A percentile compares a stretch with the other conserved stretches of the same genome.
Evolutionary conservation across 495 filamentous ascomycete genomes (phyloP).

Genomic region (Penicillium mononematosum): DNA sequence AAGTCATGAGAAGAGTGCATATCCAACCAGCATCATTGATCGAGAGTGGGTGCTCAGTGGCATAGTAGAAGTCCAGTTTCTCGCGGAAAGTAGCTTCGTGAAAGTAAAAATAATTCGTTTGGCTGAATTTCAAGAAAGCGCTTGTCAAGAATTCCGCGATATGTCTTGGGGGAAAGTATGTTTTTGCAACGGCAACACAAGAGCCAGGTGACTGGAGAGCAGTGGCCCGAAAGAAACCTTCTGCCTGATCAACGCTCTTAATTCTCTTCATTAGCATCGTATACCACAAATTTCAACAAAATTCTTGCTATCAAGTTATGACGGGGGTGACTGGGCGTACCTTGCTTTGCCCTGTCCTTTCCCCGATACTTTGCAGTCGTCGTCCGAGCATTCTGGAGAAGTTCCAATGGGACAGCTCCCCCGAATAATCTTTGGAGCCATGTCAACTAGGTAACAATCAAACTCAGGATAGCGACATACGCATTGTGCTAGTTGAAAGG

Average conservation of each 20-base stretch:
- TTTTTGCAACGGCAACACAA: constrained; percentile 7
- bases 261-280: neutral
- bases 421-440: constrained; percentile 13
- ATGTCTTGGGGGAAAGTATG: constrained; percentile 15
- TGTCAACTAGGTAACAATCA: neutral
- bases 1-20: constrained; percentile 26
- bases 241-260: constrained; percentile 1
- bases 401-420: constrained; percentile 21
- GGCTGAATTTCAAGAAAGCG: constrained; percentile 14
- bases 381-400: constrained; percentile 17
- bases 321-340: too few relatives aligned
- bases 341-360: constrained; percentile 5
- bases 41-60: neutral
- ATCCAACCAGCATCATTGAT: constrained; percentile 24
- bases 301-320: too few relatives aligned
- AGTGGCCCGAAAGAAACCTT: constrained; percentile 14
- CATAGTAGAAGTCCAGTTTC: constrained; percentile 18
- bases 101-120: constrained; percentile 23
- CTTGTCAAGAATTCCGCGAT: constrained; percentile 17
- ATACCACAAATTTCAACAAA: neutral
- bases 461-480: constrained; percentile 7
- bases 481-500: constrained; percentile 21
- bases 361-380: constrained; percentile 15
- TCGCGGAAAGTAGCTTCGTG: constrained; percentile 15
- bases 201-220: constrained; percentile 18